These are phyloP conservation scores for Neofusicoccum ribis DNA, from an alignment of 2,329 filamentous ascomycete species.

Conservation along the genomic window DNA sequence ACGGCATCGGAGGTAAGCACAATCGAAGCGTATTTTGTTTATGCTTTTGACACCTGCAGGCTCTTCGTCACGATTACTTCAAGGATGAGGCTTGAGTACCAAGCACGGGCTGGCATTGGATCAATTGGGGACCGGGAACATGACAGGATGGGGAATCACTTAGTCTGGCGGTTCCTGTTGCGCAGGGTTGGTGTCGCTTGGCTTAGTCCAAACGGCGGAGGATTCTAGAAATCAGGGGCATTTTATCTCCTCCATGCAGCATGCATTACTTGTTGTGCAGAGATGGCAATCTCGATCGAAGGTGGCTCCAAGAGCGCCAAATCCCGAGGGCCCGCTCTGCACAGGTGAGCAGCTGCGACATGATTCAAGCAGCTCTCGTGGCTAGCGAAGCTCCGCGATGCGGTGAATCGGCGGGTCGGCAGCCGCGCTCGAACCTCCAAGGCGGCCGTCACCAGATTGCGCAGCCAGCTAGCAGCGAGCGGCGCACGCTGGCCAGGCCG, in stretches of 20 bases:
- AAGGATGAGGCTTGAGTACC: neutral
- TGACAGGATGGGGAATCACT: neutral
- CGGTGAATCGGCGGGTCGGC: neutral
- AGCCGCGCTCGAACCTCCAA: neutral
- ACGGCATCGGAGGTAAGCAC: constrained; percentile 63
- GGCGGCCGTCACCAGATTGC: neutral
- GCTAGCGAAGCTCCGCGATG: constrained; percentile 1
- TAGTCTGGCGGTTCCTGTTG: neutral
- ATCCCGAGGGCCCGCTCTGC: neutral
- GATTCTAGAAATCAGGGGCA: neutral
- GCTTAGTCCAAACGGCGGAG: neutral
- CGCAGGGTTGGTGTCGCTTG: neutral
- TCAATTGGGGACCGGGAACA: neutral
- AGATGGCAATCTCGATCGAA: neutral
- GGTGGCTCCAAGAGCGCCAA: neutral
- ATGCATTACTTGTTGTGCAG: neutral
- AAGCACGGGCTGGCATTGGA: neutral
- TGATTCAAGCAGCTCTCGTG: constrained; percentile 12
- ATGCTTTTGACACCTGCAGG: neutral
- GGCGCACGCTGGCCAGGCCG: neutral
- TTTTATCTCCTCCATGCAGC: neutral
- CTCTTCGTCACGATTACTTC: constrained; percentile 17
- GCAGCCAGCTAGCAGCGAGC: neutral
- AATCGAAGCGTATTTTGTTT: neutral
- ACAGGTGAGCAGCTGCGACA: neutral